Evolutionary conservation across 306 rosid genomes (phyloP).

Genomic region (Vachellia collinsii): DNA sequence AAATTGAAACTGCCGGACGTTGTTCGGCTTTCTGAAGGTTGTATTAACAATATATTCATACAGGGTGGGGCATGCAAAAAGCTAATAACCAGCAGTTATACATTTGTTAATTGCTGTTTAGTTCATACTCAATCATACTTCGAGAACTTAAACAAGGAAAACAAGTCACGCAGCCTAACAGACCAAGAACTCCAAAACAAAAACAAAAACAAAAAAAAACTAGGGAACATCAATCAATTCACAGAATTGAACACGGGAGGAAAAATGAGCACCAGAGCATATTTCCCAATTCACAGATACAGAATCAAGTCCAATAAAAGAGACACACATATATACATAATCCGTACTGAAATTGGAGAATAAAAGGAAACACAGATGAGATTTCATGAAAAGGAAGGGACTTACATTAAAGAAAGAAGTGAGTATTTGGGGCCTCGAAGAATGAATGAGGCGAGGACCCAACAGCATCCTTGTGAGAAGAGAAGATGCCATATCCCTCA

Average conservation of each 20-base stretch:
- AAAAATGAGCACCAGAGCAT: slow-evolving; percentile 8
- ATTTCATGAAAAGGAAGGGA: slow-evolving; percentile 11
- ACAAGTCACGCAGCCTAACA: slow-evolving; percentile 17
- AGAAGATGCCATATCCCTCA: slow-evolving; percentile 67
- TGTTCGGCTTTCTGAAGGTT: background rate
- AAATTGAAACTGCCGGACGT: background rate
- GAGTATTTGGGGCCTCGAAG: slow-evolving; percentile 53
- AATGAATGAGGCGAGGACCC: slow-evolving; percentile 57
- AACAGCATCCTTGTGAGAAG: slow-evolving; percentile 57
- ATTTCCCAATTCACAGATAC: background rate
- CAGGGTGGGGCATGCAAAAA: background rate
- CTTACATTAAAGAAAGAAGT: slow-evolving; percentile 65
- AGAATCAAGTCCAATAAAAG: background rate
- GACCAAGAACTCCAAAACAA: slow-evolving; percentile 24
- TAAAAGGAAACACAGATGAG: slow-evolving; percentile 29
- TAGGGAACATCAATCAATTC: background rate
- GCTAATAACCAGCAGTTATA: background rate
- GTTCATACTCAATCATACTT: slow-evolving; percentile 21
- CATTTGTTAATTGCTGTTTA: background rate
- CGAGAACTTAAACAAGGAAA: slow-evolving; percentile 14
- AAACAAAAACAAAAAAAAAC: background rate
- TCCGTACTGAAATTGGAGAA: slow-evolving; percentile 18
- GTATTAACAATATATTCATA: background rate
- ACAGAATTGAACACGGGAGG: slow-evolving; percentile 26
- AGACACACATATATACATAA: background rate